These are phyloP conservation scores for Parafenestella ontariensis DNA, from an alignment of 2,329 filamentous ascomycete species.

Conservation along the genomic window DNA sequence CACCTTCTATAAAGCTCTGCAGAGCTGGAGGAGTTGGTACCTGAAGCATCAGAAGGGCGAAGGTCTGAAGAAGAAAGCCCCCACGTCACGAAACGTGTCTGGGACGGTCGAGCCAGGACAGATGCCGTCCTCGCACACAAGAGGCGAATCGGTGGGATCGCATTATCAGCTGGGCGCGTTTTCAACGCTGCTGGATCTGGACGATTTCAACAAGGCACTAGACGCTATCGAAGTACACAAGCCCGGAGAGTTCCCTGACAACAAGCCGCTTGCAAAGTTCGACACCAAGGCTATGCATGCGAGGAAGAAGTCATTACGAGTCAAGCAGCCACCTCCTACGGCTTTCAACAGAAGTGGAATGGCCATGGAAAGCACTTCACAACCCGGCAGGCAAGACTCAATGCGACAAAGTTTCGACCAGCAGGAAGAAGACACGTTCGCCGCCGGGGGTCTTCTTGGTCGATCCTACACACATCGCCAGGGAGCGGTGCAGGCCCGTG, in stretches of 20 bases:
- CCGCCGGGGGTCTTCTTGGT: constrained; percentile 57
- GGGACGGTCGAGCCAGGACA: constrained; percentile 23
- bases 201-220: constrained; percentile 60
- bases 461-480: constrained; percentile 58
- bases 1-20: constrained; percentile 74
- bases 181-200: constrained; percentile 70
- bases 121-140: constrained; percentile 29
- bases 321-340: constrained; percentile 47
- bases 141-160: constrained; percentile 53
- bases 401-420: constrained; percentile 30
- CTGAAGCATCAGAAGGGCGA: constrained; percentile 74
- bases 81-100: constrained; percentile 30
- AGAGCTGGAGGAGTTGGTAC: constrained; percentile 92
- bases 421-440: constrained; percentile 52
- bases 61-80: constrained; percentile 52
- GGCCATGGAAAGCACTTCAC: constrained; percentile 22
- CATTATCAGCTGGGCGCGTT: constrained; percentile 71
- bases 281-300: constrained; percentile 40
- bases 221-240: constrained; percentile 33
- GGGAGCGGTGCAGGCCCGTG: constrained; percentile 47
- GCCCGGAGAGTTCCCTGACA: constrained; percentile 36
- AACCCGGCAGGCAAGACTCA: constrained; percentile 26
- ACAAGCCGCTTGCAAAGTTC: constrained; percentile 30
- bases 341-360: constrained; percentile 33
- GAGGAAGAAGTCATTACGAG: constrained; percentile 47